Percentiles rank a stretch among this genome's conserved stretches.
phyloP scores from a whole-genome alignment of 2,329 filamentous ascomycete genomes.

The Talaromyces islandicus region DNA sequence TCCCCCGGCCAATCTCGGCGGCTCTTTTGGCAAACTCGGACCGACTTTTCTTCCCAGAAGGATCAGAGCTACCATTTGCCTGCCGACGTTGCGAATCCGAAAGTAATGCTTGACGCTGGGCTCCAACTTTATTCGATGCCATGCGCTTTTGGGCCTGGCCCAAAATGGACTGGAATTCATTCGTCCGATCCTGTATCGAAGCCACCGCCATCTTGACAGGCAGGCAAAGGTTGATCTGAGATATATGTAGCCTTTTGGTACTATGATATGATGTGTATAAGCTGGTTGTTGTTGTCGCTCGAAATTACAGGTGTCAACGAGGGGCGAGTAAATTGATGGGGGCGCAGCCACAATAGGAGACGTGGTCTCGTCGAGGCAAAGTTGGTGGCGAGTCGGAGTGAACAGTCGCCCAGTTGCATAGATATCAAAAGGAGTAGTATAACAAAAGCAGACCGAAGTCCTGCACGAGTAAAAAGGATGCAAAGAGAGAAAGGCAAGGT shows the following conservation, averaged over 20 bases:
- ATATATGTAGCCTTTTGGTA: background rate
- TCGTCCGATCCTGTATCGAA: slow-evolving; percentile 93
- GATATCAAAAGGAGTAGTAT: background rate
- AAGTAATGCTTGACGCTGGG: slow-evolving; percentile 75
- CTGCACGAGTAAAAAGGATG: background rate
- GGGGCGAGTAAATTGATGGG: background rate
- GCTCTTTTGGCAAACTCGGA: slow-evolving; percentile 92
- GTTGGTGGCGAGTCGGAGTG: background rate
- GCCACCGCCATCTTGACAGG: slow-evolving; percentile 43
- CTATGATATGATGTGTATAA: background rate
- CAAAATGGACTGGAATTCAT: slow-evolving; percentile 90
- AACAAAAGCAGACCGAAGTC: background rate
- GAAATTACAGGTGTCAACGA: background rate
- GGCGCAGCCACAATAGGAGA: background rate
- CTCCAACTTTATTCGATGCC: slow-evolving; percentile 67
- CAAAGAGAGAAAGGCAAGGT: background rate
- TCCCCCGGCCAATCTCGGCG: slow-evolving; percentile 85
- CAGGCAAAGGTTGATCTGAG: background rate
- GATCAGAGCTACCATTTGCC: slow-evolving; percentile 56
- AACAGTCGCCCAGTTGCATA: background rate
- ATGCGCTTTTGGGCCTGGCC: slow-evolving; percentile 76
- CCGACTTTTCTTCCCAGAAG: slow-evolving; percentile 46
- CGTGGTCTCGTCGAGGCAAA: background rate
- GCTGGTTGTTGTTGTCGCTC: background rate
- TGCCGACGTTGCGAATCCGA: slow-evolving; percentile 59